Evolutionary conservation across 768 basidiomycete genomes (phyloP).

Genomic region (Kwoniella europaea): DNA sequence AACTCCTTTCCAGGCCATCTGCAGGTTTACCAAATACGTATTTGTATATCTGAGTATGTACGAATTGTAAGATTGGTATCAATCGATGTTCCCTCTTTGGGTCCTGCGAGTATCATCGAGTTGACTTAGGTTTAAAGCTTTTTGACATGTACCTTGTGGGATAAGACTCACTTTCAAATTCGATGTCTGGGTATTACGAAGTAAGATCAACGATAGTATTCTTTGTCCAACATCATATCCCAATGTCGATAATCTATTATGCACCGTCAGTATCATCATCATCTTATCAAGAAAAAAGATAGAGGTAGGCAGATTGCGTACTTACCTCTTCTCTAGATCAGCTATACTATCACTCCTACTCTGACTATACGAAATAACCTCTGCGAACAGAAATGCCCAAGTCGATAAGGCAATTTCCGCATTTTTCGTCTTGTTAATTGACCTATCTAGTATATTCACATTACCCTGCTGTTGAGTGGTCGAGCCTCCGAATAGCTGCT

Average conservation of each 20-base stretch:
- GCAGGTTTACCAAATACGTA: conserved; percentile 92
- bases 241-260: conserved; percentile 79
- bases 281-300: neutral
- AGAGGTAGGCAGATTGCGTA: conserved; percentile 3
- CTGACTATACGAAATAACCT: conserved; percentile 94
- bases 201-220: conserved; percentile 63
- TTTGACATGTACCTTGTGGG: too few species aligned
- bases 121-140: too few species aligned
- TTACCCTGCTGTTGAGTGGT: neutral
- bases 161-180: conserved; percentile 47
- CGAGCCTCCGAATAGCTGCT: conserved; percentile 36
- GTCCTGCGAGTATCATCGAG: conserved; percentile 62
- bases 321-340: conserved; percentile 89
- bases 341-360: conserved; percentile 92
- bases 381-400: conserved; percentile 88
- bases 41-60: conserved; percentile 94
- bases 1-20: conserved; percentile 92
- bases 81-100: conserved; percentile 92
- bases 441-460: conserved; percentile 78
- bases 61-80: conserved; percentile 86
- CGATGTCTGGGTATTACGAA: conserved; percentile 53
- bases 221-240: conserved; percentile 90
- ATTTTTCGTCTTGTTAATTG: conserved; percentile 81
- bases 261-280: neutral
- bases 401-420: conserved; percentile 82